phyloP scores from a whole-genome alignment of 108 stramenopile species.

The Cyclotella cryptica region DNA sequence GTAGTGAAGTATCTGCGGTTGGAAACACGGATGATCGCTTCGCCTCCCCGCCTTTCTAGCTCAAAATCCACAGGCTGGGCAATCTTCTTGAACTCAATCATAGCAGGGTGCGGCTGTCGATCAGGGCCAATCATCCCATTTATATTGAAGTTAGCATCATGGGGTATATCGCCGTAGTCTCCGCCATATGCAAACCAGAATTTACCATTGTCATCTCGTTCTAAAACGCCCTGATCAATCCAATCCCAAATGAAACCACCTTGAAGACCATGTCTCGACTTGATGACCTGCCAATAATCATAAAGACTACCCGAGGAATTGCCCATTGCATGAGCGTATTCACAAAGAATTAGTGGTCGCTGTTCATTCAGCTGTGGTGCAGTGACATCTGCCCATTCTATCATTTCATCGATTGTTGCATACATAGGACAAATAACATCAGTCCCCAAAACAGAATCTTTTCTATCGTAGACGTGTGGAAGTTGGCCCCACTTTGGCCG shows the following conservation, averaged over 20 bases:
- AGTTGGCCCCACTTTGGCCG: conserved; percentile 41
- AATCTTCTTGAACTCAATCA: conserved; percentile 87
- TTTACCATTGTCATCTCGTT: conserved; percentile 34
- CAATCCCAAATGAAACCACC: conserved; percentile 99
- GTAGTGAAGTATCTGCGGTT: conserved; percentile 32
- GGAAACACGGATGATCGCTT: conserved; percentile 1
- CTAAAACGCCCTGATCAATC: conserved; percentile 87
- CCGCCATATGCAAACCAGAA: conserved; percentile 90
- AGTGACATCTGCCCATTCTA: conserved; percentile 56
- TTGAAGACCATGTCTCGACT: conserved; percentile 74
- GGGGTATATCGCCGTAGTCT: conserved; percentile 85
- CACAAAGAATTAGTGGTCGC: conserved; percentile 93
- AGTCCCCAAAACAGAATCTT: conserved; percentile 75
- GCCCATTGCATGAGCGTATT: conserved; percentile 95
- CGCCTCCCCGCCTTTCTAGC: not conserved
- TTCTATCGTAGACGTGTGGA: conserved; percentile 55
- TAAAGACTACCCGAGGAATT: conserved; percentile 91
- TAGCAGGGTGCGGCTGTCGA: conserved; percentile 88
- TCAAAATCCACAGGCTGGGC: conserved; percentile 78
- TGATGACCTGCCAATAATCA: conserved; percentile 91
- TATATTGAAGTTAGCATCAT: conserved; percentile 92
- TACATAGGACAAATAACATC: conserved; percentile 98
- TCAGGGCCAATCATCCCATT: conserved; percentile 95
- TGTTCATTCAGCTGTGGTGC: conserved; percentile 59
- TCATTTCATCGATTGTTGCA: conserved; percentile 66